Evolutionary conservation across 192 early-diverging fungal species (phyloP).

Genomic region (Coemansia sp.): DNA sequence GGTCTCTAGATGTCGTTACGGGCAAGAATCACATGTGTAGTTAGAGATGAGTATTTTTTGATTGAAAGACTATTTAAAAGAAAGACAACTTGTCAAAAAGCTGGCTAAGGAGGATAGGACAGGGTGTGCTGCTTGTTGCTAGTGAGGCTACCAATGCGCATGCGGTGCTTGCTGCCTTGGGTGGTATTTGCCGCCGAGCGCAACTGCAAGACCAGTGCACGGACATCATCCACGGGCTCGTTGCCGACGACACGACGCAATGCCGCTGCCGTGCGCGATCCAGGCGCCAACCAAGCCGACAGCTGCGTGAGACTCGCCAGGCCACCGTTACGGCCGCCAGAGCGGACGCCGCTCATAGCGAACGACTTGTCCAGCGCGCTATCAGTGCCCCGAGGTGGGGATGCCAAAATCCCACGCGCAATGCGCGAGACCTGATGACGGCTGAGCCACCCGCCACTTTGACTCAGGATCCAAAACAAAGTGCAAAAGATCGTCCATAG

Average conservation of each 20-base stretch:
- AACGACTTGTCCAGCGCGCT: neutral
- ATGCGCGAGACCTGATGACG: conserved; percentile 52
- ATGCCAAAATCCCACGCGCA: conserved; percentile 57
- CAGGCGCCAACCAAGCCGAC: conserved; percentile 38
- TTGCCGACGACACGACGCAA: conserved; percentile 46
- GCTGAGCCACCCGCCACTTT: conserved; percentile 56
- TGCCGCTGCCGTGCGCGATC: conserved; percentile 41
- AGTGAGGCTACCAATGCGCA: conserved; percentile 16
- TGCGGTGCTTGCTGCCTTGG: conserved; percentile 23
- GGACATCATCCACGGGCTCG: conserved; percentile 45
- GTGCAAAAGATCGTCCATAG: conserved; percentile 55
- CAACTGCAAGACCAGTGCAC: conserved; percentile 32
- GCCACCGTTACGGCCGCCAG: conserved; percentile 2
- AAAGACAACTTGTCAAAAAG: conserved; percentile 12
- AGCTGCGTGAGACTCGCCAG: conserved; percentile 38
- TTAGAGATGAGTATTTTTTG: neutral
- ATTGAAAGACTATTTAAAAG: conserved; percentile 8
- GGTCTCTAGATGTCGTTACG: neutral
- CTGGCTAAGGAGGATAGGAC: conserved; percentile 25
- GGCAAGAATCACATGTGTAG: conserved; percentile 11
- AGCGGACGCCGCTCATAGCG: neutral
- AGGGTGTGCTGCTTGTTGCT: conserved; percentile 35
- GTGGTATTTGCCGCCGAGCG: conserved; percentile 18
- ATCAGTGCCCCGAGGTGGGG: conserved; percentile 16
- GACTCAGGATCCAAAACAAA: conserved; percentile 56